Evolutionary conservation across 139 green algal species (phyloP).

Genomic region (Chlorella sp.): DNA sequence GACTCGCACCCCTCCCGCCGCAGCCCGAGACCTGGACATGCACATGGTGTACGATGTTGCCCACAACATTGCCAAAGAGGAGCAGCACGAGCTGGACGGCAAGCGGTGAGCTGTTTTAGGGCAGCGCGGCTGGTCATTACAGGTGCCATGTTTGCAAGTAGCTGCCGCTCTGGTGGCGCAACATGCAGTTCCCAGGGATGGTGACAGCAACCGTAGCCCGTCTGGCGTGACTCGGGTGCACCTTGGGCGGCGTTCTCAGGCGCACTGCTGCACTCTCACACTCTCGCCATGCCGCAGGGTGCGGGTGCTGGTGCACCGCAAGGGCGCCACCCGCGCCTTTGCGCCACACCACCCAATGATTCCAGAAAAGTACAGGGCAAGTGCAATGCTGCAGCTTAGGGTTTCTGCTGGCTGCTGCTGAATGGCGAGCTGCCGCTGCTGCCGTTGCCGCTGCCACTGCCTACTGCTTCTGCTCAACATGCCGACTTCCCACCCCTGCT

Average conservation of each 20-base stretch:
- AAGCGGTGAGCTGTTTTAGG: not conserved
- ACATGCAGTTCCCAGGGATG: not conserved
- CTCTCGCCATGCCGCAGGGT: not conserved
- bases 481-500: not conserved
- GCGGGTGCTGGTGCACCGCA: slow-evolving; percentile 76
- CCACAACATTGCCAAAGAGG: slow-evolving; percentile 83
- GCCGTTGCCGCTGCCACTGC: not conserved
- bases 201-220: no score
- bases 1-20: no score
- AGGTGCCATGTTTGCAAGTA: not conserved
- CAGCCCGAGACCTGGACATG: slow-evolving; percentile 73
- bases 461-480: not conserved
- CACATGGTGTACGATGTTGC: slow-evolving; percentile 82
- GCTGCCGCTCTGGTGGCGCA: not conserved
- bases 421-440: not conserved
- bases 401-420: not conserved
- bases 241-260: not conserved
- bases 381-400: not conserved
- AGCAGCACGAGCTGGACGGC: slow-evolving; percentile 25
- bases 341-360: slow-evolving; percentile 74
- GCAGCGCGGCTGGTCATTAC: not conserved
- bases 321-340: slow-evolving; percentile 77
- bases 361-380: slow-evolving; percentile 73
- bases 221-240: no score
- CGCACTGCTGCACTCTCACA: not conserved